A percentile compares a stretch with the other conserved stretches of the same genome.
Conservation (phyloP, 2,329 filamentous ascomycete species). For the Aspergillus sp. region DNA sequence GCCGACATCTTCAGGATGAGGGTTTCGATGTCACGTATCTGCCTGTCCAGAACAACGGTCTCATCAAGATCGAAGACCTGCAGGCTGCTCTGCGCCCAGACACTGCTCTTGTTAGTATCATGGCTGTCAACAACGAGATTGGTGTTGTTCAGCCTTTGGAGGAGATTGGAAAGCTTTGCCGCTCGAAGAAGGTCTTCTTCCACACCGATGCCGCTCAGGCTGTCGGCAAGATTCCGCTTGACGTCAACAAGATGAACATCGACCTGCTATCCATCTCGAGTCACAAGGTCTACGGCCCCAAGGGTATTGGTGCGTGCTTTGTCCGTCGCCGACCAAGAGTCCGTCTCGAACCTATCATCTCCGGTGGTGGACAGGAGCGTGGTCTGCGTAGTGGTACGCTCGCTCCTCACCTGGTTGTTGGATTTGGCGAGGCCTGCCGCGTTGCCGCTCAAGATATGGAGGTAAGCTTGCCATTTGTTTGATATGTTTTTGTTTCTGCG, state of each 20-base stretch:
- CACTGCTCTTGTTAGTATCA: slow-evolving; percentile 90
- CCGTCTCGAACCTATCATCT: slow-evolving; percentile 93
- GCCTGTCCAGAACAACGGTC: slow-evolving; percentile 81
- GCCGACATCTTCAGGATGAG: slow-evolving; percentile 93
- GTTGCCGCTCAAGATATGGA: slow-evolving; percentile 86
- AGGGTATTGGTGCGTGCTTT: slow-evolving; percentile 95
- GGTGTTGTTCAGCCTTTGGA: slow-evolving; percentile 96
- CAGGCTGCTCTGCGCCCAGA: slow-evolving; percentile 88
- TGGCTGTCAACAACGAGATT: slow-evolving; percentile 99
- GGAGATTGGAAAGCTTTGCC: slow-evolving; percentile 89
- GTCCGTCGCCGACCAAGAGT: slow-evolving; percentile 90
- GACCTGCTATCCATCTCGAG: slow-evolving; percentile 98
- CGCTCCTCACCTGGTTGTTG: slow-evolving; percentile 82
- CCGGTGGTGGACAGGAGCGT: slow-evolving; percentile 92
- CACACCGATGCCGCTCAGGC: slow-evolving; percentile 96
- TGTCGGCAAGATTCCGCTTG: slow-evolving; percentile 95
- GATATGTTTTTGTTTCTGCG: slow-evolving; percentile 6
- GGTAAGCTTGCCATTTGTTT: slow-evolving; percentile 59
- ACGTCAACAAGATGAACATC: slow-evolving; percentile 97
- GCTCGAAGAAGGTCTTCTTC: slow-evolving; percentile 93
- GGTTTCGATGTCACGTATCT: slow-evolving; percentile 97
- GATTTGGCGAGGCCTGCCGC: slow-evolving; percentile 93
- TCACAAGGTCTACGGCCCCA: slow-evolving; percentile 98
- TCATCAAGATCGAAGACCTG: slow-evolving; percentile 79
- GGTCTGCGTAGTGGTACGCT: slow-evolving; percentile 92